Conservation (phyloP, 495 filamentous ascomycete species). For the Aspergillus carlsbadensis region DNA sequence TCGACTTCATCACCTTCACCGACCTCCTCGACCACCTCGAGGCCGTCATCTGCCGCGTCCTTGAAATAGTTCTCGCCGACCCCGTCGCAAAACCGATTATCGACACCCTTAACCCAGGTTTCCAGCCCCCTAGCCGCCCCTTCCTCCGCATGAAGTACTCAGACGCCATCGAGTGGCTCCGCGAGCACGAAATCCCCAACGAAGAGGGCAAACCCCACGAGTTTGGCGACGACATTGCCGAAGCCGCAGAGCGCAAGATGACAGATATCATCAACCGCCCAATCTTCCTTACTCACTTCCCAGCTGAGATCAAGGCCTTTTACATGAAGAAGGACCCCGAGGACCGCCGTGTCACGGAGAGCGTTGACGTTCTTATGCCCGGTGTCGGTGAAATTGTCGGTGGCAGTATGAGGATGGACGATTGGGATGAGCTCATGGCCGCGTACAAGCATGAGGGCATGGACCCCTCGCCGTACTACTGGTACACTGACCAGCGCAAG, state of each 20-base stretch:
- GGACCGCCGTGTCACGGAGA: constrained; percentile 90
- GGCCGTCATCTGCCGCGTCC: constrained; percentile 81
- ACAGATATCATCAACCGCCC: constrained; percentile 92
- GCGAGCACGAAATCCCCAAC: constrained; percentile 83
- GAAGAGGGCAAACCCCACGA: constrained; percentile 86
- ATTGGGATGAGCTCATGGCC: constrained; percentile 86
- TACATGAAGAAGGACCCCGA: constrained; percentile 94
- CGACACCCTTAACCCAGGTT: constrained; percentile 81
- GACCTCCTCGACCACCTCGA: constrained; percentile 93
- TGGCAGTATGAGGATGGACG: constrained; percentile 93
- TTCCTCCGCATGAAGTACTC: constrained; percentile 95
- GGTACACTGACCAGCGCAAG: constrained; percentile 99
- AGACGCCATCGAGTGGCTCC: constrained; percentile 93
- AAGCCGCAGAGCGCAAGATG: constrained; percentile 96
- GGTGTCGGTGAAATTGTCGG: constrained; percentile 97
- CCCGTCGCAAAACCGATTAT: constrained; percentile 66
- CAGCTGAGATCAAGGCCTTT: constrained; percentile 96
- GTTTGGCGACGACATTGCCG: constrained; percentile 97
- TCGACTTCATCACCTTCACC: constrained; percentile 93
- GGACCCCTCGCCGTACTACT: constrained; percentile 86
- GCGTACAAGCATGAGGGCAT: constrained; percentile 89
- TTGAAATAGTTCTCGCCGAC: constrained; percentile 72
- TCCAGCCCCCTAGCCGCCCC: constrained; percentile 78
- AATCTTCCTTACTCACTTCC: constrained; percentile 97
- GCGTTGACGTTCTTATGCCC: constrained; percentile 94